These are phyloP conservation scores for Drechmeria coniospora DNA, from an alignment of 2,329 filamentous ascomycete genomes.

Conservation along the genomic window DNA sequence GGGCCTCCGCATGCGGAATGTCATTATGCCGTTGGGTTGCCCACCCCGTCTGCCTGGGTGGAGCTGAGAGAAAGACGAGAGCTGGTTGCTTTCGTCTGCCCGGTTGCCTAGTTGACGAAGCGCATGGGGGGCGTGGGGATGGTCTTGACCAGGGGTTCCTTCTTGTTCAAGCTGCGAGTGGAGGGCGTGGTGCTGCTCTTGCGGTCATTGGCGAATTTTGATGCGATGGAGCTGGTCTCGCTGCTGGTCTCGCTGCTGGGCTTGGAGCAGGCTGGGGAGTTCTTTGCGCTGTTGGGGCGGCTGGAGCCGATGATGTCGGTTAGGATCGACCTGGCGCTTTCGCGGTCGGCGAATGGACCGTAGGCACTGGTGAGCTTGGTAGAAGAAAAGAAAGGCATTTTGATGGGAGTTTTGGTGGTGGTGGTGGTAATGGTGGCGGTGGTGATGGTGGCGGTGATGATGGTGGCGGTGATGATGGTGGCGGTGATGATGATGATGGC, in stretches of 20 bases:
- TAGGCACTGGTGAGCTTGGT: constrained; percentile 5
- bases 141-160: constrained; percentile 2
- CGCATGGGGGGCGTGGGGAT: constrained; percentile 3
- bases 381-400: constrained; percentile 2
- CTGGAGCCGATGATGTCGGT: constrained; percentile 4
- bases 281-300: constrained; percentile 1
- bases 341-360: constrained; percentile 4
- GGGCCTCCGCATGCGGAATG: too few relatives aligned
- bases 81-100: too few relatives aligned
- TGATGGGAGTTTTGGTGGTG: not conserved
- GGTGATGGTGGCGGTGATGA: not conserved
- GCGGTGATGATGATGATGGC: not conserved
- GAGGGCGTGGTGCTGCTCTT: constrained; percentile 1
- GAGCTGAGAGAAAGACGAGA: too few relatives aligned
- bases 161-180: not conserved
- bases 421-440: not conserved
- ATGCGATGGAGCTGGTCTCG: constrained; percentile 2
- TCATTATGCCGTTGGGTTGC: too few relatives aligned
- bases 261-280: too few relatives aligned
- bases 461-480: not conserved
- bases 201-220: not conserved
- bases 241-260: too few relatives aligned
- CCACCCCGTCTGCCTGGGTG: too few relatives aligned
- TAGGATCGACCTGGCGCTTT: constrained; percentile 3
- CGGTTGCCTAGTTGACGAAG: constrained; percentile 2